Percentiles rank a stretch among this genome's conserved stretches.
These are phyloP conservation scores for Beauveria rudraprayagi DNA, from an alignment of 2,329 filamentous ascomycete species.

Conservation along the genomic window DNA sequence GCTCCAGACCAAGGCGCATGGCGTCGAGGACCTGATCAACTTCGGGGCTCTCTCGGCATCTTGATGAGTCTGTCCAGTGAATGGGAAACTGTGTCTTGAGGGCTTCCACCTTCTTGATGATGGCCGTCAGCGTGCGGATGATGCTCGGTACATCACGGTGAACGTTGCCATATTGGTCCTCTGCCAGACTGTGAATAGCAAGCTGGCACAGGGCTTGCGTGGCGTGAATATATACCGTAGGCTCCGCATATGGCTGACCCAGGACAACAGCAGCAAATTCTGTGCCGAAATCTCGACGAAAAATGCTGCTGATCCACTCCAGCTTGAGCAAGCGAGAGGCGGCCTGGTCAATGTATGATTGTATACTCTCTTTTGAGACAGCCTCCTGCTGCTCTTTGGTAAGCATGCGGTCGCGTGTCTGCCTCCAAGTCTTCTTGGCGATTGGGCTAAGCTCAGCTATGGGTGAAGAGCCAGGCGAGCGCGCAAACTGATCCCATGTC, in stretches of 20 bases:
- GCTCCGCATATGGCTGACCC: conserved; percentile 64
- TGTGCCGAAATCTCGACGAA: conserved; percentile 61
- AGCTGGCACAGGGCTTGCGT: conserved; percentile 62
- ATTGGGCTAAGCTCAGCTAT: conserved; percentile 41
- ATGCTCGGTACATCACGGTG: conserved; percentile 69
- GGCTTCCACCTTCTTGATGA: conserved; percentile 60
- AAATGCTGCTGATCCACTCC: conserved; percentile 54
- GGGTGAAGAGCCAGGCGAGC: conserved; percentile 40
- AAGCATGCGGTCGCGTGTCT: conserved; percentile 40
- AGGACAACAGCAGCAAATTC: conserved; percentile 61
- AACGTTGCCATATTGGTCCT: conserved; percentile 83
- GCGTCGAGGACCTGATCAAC: conserved; percentile 62
- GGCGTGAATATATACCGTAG: conserved; percentile 61
- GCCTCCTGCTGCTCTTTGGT: conserved; percentile 47
- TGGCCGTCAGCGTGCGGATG: conserved; percentile 62
- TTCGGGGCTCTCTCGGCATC: conserved; percentile 48
- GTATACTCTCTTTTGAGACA: conserved; percentile 40
- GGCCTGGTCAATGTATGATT: conserved; percentile 39
- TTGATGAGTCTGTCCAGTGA: conserved; percentile 73
- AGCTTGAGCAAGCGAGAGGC: conserved; percentile 37
- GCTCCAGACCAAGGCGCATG: conserved; percentile 56
- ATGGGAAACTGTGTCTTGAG: conserved; percentile 52
- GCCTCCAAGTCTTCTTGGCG: conserved; percentile 41
- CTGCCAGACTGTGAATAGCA: conserved; percentile 62
- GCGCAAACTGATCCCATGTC: conserved; percentile 34